Conservation (phyloP, 768 basidiomycete genomes). For the Termitomyces sp. region DNA sequence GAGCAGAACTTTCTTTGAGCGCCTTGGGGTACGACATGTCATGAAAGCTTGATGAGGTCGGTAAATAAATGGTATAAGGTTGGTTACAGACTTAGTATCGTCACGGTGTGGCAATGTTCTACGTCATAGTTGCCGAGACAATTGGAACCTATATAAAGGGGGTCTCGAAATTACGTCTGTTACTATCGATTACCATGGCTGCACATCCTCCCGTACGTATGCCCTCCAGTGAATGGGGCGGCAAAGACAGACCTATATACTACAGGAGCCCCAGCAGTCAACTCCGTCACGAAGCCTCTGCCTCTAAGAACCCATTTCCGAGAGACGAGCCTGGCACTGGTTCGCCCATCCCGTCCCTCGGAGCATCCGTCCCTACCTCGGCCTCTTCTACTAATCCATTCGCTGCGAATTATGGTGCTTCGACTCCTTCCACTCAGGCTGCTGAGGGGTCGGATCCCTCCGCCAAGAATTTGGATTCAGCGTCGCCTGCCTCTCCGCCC, state of each 20-base stretch:
- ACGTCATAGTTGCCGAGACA: neutral
- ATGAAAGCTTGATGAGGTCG: too few species aligned
- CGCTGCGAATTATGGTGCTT: neutral
- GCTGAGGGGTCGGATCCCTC: too few species aligned
- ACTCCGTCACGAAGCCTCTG: neutral
- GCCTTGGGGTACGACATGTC: constrained; percentile 37
- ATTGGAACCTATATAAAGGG: neutral
- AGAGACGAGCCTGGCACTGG: neutral
- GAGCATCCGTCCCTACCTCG: neutral
- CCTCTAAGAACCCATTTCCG: neutral
- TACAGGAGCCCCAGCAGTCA: constrained; percentile 2
- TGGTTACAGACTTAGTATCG: too few species aligned
- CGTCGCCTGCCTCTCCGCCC: too few species aligned
- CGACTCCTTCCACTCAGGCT: neutral
- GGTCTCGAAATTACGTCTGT: neutral
- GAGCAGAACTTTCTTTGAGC: constrained; percentile 64
- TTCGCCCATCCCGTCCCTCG: neutral
- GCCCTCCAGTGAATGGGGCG: constrained; percentile 10
- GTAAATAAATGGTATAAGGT: too few species aligned
- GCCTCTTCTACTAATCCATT: neutral
- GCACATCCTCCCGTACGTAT: constrained; percentile 2
- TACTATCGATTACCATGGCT: neutral
- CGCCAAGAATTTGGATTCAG: too few species aligned
- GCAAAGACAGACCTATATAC: constrained; percentile 4
- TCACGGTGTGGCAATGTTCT: neutral